Base-by-base conservation (phyloP, 1,139 yeast species). In the Magnusiomyces tetraspermus region DNA sequence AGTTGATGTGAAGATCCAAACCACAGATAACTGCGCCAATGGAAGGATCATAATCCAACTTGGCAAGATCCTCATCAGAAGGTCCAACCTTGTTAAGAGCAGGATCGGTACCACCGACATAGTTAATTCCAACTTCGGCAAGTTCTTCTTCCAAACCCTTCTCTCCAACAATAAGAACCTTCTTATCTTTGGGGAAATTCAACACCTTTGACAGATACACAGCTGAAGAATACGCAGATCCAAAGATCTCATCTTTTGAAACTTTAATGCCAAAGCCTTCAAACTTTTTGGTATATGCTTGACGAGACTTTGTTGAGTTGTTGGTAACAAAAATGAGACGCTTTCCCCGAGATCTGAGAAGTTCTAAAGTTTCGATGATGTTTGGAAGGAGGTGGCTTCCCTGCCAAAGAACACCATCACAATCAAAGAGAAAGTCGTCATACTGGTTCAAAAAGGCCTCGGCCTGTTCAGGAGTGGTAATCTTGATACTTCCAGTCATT, bases 11-110 rank as follows among this genome's bases (percentile, higher is more conserved):
- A 28, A 82, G 72, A 65, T 80, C 2, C 96, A 83, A 0, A 98
- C 98, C 1, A 97, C 97, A 28, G 98, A 98, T 28, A 96, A 94
- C 52, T 92, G 75, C 52, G 92, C 74, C 63, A 92, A 90, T 63
- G 87, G 90, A 72, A 89, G 75, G 54, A 65, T 90, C 96, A 50
- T 85, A 72, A 22, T 76, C 56, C 37, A 73, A 54, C 5, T 58
- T 56, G 43, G 58, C 64, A 5, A 70, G 58, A 52, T 74, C 63
- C 24, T 64, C 69, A 21, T 64, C 70, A n/a, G 64, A 49, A 37
- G 62, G 56, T 26, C 55, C 59, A 13, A 53, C 51, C 38, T 80
- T 78, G 17, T 55, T 51, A 44, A 65, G 62, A 1, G 54, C 51
- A 6, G 72, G 68, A 53, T 73, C 95, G 3, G 82, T 75, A 4